A percentile compares a stretch with the other conserved stretches of the same genome.
Conservation (phyloP, 352 stramenopile genomes). For the Elongisporangium anandrum region DNA sequence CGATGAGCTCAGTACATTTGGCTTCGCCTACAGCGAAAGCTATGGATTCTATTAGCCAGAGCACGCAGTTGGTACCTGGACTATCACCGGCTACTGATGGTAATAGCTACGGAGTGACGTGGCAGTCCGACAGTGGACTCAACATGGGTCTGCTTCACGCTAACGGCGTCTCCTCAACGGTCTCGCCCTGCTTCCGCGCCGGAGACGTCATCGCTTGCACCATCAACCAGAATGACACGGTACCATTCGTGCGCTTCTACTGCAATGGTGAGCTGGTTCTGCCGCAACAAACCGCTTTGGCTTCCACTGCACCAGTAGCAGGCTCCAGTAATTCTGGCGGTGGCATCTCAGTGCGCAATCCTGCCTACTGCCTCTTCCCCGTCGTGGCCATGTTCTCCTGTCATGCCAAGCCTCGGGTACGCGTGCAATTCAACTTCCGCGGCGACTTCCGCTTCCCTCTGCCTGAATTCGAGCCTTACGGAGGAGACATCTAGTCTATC, state of each 20-base stretch:
- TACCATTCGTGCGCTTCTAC: conserved; percentile 69
- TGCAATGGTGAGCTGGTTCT: conserved; percentile 68
- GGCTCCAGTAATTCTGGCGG: conserved; percentile 2
- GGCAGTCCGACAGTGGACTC: conserved; percentile 65
- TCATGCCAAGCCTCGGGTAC: conserved; percentile 61
- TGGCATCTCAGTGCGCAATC: conserved; percentile 49
- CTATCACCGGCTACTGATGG: conserved; percentile 51
- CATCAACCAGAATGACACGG: conserved; percentile 67
- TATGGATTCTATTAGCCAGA: background rate
- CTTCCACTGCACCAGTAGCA: conserved; percentile 2
- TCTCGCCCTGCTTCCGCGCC: conserved; percentile 55
- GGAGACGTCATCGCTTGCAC: conserved; percentile 72
- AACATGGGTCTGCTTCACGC: conserved; percentile 74
- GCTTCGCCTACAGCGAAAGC: background rate
- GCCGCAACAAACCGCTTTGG: too few species aligned
- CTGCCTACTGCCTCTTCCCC: conserved; percentile 54
- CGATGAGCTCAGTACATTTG: background rate
- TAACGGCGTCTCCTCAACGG: conserved; percentile 62
- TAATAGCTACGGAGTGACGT: conserved; percentile 63
- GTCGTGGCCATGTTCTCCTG: conserved; percentile 78
- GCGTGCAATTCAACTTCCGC: conserved; percentile 76
- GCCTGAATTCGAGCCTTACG: conserved; percentile 65
- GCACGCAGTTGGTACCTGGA: conserved; percentile 38
- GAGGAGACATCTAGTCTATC: conserved; percentile 30
- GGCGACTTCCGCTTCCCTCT: conserved; percentile 66